Base-by-base conservation (phyloP, 2,329 filamentous ascomycete genomes). In the Arthrobotrys entomopaga region DNA sequence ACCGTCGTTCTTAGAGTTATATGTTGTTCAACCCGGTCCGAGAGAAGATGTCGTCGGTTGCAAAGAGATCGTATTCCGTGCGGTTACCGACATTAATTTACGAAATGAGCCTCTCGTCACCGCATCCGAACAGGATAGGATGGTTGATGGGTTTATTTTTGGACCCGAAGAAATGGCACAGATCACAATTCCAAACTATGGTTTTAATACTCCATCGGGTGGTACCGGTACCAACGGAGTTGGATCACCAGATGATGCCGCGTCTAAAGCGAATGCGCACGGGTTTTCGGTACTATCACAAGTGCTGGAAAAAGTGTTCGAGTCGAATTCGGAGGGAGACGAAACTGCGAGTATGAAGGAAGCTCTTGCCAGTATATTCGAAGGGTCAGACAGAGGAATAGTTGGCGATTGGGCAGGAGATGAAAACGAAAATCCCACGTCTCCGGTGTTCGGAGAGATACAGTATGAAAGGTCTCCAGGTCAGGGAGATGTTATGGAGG, bases 1-100 rank as follows among this genome's bases (percentile, higher is more conserved):
- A 20, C 59, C 67, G 13, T 72, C 67, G 0, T 72, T 58, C 50
- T 11, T 72, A 2, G 67, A 72, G 8, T n/a, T 54, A n/a, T 72
- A 72, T 40, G 13, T 11, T 20, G 2, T 10, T 0, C 16, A 26
- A 16, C 67, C 54, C 4, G 38, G 26, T 3, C 15, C 34, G 15
- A 40, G 48, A 24, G 6, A 29, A 15, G 48, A 48, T 11, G 38
- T 60, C 8, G 34, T 60, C 26, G 67, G 59, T 1, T 72, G 67
- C 24, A 22, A 29, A n/a, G 67, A 72, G 40, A 53, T 72, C 3
- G 48, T 65, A 15, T 65, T 72, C 2, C 67, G 59, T 3, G 54
- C 56, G 4, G 56, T 57, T 15, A 72, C 29, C 16, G 34, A 65
- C 20, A 20, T 71, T 0, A 54, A 7, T 16, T 24, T 48, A 11